Evolutionary conservation across 495 filamentous ascomycete genomes (phyloP), one percentile per base, ranked within the genome.

Genomic region (Astrocystis sublimbata): DNA sequence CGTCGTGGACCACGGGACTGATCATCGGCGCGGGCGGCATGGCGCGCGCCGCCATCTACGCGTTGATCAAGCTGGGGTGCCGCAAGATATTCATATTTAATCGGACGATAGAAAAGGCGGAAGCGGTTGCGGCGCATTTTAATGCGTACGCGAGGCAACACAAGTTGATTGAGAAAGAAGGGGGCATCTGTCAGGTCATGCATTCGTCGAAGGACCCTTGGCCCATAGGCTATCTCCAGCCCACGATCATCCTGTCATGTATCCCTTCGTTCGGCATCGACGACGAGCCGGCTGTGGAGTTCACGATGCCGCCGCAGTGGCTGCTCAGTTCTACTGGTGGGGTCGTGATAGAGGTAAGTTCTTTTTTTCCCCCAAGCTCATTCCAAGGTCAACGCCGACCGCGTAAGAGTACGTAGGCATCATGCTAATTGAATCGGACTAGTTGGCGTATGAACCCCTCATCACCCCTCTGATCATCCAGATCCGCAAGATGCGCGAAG

Each of bases 21-120:
- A 86, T 94, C 10, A 83, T 92, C 59, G 91, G 91, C 21, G 90
- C 91, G 0, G 91, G 91, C 33, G 90, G 90, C 2, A 93, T 92
- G 88, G 90, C 88, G 12, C 81, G 91, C 38, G 88, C 90, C 2
- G 88, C 91, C 24, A 83, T 92, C 31, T 93, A 93, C 64, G 89
- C 91, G 5, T 81, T 94, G 73, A 85, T 92, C 26, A 87, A 88
- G 65, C 78, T 93, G 1, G 90, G 90, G 6, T 91, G 90, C 61
- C 84, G 86, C 7, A 87, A 89, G 62, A 87, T 94, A n/a, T 91
- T 92, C 67, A 81, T 93, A 49, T 86, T 85, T 65, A 92, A 93
- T 61, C 80, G 89, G n/a, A 91, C 87, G 0, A 68, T 77, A 28
- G 74, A 72, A 5, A 84, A 84, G 24, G 89, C 89, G 0, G 75